A percentile compares a stretch with the other conserved stretches of the same genome.
Evolutionary conservation across 176 grass and related monocot genomes (phyloP).

Genomic region (Aegilops sharonensis): DNA sequence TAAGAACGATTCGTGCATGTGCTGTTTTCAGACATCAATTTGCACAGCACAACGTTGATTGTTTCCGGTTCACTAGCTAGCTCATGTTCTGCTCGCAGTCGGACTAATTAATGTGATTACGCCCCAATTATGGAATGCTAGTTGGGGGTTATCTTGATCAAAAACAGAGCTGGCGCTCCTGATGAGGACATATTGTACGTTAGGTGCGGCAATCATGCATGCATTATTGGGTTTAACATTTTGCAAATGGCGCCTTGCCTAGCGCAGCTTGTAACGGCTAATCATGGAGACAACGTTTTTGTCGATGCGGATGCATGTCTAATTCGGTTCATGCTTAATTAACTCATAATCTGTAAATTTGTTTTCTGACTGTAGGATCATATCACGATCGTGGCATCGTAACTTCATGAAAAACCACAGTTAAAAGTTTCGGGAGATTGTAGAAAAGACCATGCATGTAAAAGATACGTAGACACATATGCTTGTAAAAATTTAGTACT

Average conservation of each 20-base stretch:
- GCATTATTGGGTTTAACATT: constrained; percentile 3
- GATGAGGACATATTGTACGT: constrained; percentile 13
- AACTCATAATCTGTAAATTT: too few relatives aligned
- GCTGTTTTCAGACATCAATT: neutral
- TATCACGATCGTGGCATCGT: neutral
- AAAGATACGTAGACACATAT: neutral
- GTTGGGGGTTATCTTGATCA: neutral
- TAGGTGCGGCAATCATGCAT: constrained; percentile 29
- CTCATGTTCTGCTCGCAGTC: neutral
- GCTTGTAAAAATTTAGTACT: neutral
- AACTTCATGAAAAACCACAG: neutral
- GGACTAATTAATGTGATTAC: neutral
- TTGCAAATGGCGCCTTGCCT: neutral
- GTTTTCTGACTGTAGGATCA: neutral
- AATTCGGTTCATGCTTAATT: too few relatives aligned
- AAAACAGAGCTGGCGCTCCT: neutral
- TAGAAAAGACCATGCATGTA: neutral
- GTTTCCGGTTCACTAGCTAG: neutral
- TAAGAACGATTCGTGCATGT: neutral
- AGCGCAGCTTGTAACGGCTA: neutral
- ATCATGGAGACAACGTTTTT: neutral
- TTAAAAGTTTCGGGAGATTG: neutral
- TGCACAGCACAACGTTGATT: neutral
- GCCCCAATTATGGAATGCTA: neutral
- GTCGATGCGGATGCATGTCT: neutral